A percentile compares a stretch with the other conserved stretches of the same genome.
These are phyloP conservation scores for Dictyostelium purpureum DNA, from an alignment of 78 protist genomes.

Conservation along the genomic window DNA sequence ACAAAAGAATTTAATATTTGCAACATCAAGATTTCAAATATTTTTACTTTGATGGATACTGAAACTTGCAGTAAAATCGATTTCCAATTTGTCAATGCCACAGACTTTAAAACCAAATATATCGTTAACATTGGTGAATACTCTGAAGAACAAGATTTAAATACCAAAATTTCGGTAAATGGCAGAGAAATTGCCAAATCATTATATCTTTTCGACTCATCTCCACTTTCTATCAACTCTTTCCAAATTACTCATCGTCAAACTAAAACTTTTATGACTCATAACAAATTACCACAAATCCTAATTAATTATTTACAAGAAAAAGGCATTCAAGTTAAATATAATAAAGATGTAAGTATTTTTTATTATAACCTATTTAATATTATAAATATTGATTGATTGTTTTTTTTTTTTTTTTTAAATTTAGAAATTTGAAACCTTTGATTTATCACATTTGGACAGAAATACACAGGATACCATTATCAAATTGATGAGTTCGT, in stretches of 20 bases:
- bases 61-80: not conserved
- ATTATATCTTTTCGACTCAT: not conserved
- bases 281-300: not conserved
- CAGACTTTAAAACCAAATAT: not conserved
- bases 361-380: no score
- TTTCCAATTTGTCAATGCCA: not conserved
- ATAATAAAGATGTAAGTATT: not conserved
- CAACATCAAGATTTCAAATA: not conserved
- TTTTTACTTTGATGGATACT: slow-evolving; percentile 1
- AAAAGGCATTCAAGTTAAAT: not conserved
- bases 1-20: not conserved
- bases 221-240: not conserved
- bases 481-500: not conserved
- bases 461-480: not conserved
- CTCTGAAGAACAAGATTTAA: not conserved
- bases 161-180: not conserved
- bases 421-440: not conserved
- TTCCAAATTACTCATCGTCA: not conserved
- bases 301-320: not conserved
- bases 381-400: no score
- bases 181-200: not conserved
- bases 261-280: not conserved
- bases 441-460: not conserved
- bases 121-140: not conserved
- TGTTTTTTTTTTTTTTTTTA: no score